Base-by-base conservation (phyloP, 352 stramenopile species). In the Thalassiosira oceanica region DNA sequence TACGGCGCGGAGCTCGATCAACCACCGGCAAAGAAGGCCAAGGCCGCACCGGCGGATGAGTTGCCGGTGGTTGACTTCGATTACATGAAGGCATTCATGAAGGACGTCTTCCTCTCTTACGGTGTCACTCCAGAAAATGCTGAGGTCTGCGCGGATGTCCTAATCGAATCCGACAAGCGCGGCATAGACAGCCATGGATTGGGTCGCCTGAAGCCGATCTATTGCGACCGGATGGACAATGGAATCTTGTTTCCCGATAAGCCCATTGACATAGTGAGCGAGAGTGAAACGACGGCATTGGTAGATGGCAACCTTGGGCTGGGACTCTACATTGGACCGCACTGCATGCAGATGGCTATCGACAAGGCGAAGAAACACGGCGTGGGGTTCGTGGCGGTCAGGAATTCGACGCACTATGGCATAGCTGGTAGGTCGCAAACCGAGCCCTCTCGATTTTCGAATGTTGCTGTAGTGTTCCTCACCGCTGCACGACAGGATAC, bases 271-370 rank as follows among this genome's bases (percentile, higher is more conserved):
- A 49, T 88, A 31, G 33, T 88, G 33, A 60, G 61, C 2, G 77
- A 88, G 55, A 79, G 51, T 26, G 66, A 80, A 18, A 71, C 74
- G 24, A 78, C 60, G 33, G 74, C 73, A 10, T 33, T 83, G n/a
- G 63, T 86, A 8, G 66, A 78, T 64, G 52, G 50, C 7, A 84
- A 86, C 49, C 33, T 86, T 0, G 80, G 80, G 11, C 31, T 86
- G 1, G 80, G 80, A 5, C 36, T 88, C 1, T 85, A 85, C 48
- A 84, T 88, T 61, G 80, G 80, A 35, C 77, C 77, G 1, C 46
- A 86, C 50, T 86, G 80, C 53, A 88, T 87, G 78, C 48, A 86
- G 39, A 66, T 88, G 54, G 80, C 77, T 18, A 88, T 88, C 63
- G 44, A 86, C 29, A 88, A 86, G 54, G 80, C 77, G 0, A 85